Percentiles rank a stretch among this genome's conserved stretches.
phyloP scores from a whole-genome alignment of 2,329 filamentous ascomycete species.

The Stachybotrys chartarum region DNA sequence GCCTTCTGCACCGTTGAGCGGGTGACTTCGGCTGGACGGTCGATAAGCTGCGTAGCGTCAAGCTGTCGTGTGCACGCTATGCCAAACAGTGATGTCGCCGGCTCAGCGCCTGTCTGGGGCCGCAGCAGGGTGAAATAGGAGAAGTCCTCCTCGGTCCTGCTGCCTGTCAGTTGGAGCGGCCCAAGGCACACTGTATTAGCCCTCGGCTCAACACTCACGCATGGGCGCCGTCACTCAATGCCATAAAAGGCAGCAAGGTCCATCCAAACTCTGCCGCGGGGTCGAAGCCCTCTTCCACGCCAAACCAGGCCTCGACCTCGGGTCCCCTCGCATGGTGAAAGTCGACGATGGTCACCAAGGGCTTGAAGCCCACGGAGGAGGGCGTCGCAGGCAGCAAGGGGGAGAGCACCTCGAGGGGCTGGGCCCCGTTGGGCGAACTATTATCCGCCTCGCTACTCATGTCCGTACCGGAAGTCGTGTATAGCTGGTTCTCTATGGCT shows the following conservation, averaged over 20 bases:
- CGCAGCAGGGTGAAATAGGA: constrained; percentile 92
- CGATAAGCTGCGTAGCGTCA: constrained; percentile 68
- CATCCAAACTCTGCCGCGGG: constrained; percentile 82
- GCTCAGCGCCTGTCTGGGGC: constrained; percentile 43
- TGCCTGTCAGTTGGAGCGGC: constrained; percentile 6
- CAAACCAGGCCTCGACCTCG: constrained; percentile 91
- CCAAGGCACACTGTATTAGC: not conserved
- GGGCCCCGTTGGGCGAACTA: constrained; percentile 12
- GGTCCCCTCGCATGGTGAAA: constrained; percentile 84
- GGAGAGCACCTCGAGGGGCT: constrained; percentile 17
- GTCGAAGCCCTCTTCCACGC: constrained; percentile 64
- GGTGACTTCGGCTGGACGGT: constrained; percentile 84
- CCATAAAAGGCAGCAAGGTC: constrained; percentile 92
- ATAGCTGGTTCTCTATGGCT: not conserved
- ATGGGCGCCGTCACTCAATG: constrained; percentile 90
- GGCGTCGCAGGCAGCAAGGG: constrained; percentile 22
- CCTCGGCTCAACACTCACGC: constrained; percentile 49
- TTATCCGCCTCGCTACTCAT: constrained; percentile 22
- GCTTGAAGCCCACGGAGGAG: constrained; percentile 41
- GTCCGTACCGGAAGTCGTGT: not conserved
- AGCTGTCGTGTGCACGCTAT: constrained; percentile 94
- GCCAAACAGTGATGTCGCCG: constrained; percentile 82
- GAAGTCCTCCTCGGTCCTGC: constrained; percentile 85
- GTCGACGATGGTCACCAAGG: constrained; percentile 72
- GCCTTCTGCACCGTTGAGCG: constrained; percentile 96